Percentiles rank a stretch among this genome's conserved stretches.
Evolutionary conservation across 148 eudicot genomes (phyloP).

Genomic region (Cornus controversa): DNA sequence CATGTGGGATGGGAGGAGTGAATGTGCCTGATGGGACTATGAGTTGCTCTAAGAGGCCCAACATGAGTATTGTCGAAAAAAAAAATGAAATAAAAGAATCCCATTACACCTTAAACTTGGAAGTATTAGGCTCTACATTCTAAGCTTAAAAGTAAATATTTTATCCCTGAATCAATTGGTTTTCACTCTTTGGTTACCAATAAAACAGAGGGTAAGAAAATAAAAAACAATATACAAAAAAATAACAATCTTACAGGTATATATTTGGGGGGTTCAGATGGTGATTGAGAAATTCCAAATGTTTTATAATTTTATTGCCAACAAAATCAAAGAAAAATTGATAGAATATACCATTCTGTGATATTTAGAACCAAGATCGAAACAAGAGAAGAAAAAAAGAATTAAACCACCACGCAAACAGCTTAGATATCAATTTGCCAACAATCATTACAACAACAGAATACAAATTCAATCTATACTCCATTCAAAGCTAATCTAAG

Average conservation of each 20-base stretch:
- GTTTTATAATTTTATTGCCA: too few species aligned
- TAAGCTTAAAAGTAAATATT: too few species aligned
- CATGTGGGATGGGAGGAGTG: too few species aligned
- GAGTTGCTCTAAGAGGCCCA: too few species aligned
- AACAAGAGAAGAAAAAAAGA: not conserved
- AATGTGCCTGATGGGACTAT: too few species aligned
- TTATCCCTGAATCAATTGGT: too few species aligned
- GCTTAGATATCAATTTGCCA: not conserved
- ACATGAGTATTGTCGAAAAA: too few species aligned
- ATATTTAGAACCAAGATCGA: not conserved
- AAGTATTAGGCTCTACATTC: not conserved
- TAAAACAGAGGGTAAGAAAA: not conserved
- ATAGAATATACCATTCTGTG: not conserved
- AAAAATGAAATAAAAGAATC: too few species aligned
- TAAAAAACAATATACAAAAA: not conserved
- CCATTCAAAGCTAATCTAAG: not conserved
- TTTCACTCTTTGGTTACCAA: not conserved
- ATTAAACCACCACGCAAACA: constrained; percentile 2
- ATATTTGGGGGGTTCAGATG: not conserved
- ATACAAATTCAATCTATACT: too few species aligned
- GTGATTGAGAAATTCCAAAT: not conserved
- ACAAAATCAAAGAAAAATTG: too few species aligned
- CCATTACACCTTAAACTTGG: too few species aligned
- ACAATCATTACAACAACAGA: not conserved
- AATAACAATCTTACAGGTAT: not conserved